Conservation (phyloP, 768 basidiomycete genomes). For the Tephrocybe sp. region DNA sequence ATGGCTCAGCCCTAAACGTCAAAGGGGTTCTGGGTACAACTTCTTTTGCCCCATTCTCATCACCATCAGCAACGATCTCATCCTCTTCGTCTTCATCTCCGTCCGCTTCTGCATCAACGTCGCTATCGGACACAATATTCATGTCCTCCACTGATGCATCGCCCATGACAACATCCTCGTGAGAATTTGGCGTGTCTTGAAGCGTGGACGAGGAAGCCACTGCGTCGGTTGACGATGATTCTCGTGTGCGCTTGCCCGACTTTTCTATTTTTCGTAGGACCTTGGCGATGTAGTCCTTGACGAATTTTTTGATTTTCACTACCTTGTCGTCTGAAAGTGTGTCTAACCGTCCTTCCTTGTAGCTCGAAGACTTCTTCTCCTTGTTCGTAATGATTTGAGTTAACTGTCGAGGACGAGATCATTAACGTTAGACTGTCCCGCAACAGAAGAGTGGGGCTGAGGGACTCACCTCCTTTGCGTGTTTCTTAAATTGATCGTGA, state of each 20-base stretch:
- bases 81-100: slow-evolving; percentile 3
- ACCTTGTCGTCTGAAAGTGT: slow-evolving; percentile 83
- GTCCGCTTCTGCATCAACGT: slow-evolving; percentile 7
- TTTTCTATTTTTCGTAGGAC: slow-evolving; percentile 70
- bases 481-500: slow-evolving; percentile 86
- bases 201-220: slow-evolving; percentile 38
- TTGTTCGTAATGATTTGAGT: slow-evolving; percentile 88
- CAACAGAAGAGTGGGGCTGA: slow-evolving; percentile 17
- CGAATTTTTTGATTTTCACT: slow-evolving; percentile 88
- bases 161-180: slow-evolving; percentile 31
- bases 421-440: not conserved
- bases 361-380: slow-evolving; percentile 89
- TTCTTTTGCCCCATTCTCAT: not conserved
- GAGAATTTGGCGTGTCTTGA: slow-evolving; percentile 41
- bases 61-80: not conserved
- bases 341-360: slow-evolving; percentile 72
- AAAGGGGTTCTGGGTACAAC: not conserved
- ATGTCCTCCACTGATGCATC: slow-evolving; percentile 34
- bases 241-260: slow-evolving; percentile 30
- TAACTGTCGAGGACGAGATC: slow-evolving; percentile 46
- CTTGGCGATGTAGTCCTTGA: slow-evolving; percentile 89
- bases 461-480: slow-evolving; percentile 84
- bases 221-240: slow-evolving; percentile 25
- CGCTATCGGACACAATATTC: slow-evolving; percentile 28
- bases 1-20: not conserved